Conservation (phyloP, 306 rosid species). For the Mimosa bimucronata region DNA sequence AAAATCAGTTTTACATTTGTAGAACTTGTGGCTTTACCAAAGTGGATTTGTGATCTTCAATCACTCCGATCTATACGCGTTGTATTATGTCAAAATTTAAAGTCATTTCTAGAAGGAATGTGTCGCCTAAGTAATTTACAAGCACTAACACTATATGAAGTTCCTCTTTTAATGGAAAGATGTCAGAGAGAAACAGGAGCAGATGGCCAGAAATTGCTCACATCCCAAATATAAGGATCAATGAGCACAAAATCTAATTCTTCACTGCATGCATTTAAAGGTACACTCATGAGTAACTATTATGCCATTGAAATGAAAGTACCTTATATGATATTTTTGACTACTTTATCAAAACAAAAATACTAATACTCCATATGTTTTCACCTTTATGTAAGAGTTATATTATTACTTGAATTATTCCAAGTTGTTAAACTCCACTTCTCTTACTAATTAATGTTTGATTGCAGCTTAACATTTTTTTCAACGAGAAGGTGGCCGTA, state of each 20-base stretch:
- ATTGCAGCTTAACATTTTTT: too few relatives aligned
- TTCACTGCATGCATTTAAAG: background rate
- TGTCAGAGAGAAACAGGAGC: background rate
- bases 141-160: accelerated
- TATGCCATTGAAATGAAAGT: too few relatives aligned
- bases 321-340: too few relatives aligned
- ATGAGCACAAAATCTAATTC: background rate
- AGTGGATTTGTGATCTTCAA: background rate
- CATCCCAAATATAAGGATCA: background rate
- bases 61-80: background rate
- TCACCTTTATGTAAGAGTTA: too few relatives aligned
- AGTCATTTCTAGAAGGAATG: background rate
- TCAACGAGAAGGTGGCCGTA: too few relatives aligned
- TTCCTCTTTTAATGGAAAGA: background rate
- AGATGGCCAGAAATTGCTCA: background rate
- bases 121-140: too few relatives aligned
- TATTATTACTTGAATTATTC: too few relatives aligned
- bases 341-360: too few relatives aligned
- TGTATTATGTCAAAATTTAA: accelerated
- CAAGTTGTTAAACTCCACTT: too few relatives aligned
- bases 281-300: background rate
- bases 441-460: too few relatives aligned
- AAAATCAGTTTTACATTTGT: background rate
- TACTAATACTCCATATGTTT: too few relatives aligned
- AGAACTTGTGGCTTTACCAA: background rate